Evolutionary conservation across 768 basidiomycete genomes (phyloP), one percentile per base, ranked within the genome.

Genomic region (Kwoniella dendrophila): DNA sequence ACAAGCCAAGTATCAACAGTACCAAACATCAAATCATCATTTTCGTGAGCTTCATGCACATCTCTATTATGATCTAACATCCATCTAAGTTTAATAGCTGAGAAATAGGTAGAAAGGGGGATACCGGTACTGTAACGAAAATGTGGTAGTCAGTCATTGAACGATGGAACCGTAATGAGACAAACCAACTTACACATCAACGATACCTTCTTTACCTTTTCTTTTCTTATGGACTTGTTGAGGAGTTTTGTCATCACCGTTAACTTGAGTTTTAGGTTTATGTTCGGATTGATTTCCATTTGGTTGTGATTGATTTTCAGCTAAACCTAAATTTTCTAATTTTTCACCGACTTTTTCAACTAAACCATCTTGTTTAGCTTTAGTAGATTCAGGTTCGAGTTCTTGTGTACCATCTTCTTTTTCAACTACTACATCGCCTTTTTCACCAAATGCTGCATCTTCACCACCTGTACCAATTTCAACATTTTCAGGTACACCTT

Each of bases 1-100:
- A 87, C 85, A 47, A 99, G 84, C 95, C 95, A 99, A 30, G 91
- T 92, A 79, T 99, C 96, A 54, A 99, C 88, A 1, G 96, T 99
- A 24, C 96, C 96, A 73, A 97, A 93, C 22, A 88, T 81, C 12
- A 98, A 84, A 62, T 90, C 85, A 78, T 92, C 91, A 36, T 84
- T 80, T 38, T 88, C 86, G 73, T 93, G 88, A 0, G 96, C 94
- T 43, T 84, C 82, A 33, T 83, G 79, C 56, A 98, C 92, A 30
- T 86, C 85, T 3, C 84, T 83, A 73, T 88, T 80, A 75, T 97
- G 86, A 77, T 95, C 90, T 64, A 95, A 86, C 89, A 99, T 92
- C 95, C 95, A 99, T 45, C 90, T 86, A 65, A 96, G 83, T 81
- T 97, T 98, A 78, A 96, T 88, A 18, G 89, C 95, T 24, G 94